A percentile compares a stretch with the other conserved stretches of the same genome.
Conservation (phyloP, 768 basidiomycete genomes). For the Polyporus arcularius region DNA sequence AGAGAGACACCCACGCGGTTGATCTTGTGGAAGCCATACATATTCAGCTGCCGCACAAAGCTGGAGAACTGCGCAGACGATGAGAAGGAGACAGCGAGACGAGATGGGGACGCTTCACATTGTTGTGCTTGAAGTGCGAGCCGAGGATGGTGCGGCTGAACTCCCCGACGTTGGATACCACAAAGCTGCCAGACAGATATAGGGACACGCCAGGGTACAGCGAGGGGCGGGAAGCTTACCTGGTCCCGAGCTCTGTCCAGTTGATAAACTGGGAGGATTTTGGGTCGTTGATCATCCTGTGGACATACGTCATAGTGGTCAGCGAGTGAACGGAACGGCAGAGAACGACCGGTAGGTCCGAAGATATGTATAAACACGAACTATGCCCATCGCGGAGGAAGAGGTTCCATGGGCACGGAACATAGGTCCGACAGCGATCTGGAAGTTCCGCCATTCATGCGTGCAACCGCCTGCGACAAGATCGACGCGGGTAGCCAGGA, state of each 20-base stretch:
- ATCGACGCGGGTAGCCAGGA: background rate
- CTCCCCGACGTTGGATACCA: slow-evolving; percentile 84
- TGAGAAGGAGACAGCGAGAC: slow-evolving; percentile 6
- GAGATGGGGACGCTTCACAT: slow-evolving; percentile 49
- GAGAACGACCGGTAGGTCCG: background rate
- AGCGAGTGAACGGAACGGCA: background rate
- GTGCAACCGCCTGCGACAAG: background rate
- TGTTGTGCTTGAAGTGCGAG: slow-evolving; percentile 89
- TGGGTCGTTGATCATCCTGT: slow-evolving; percentile 84
- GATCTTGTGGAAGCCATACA: slow-evolving; percentile 96
- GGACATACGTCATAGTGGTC: background rate
- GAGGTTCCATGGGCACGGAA: slow-evolving; percentile 1
- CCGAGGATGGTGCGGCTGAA: slow-evolving; percentile 85
- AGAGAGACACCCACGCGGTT: slow-evolving; percentile 56
- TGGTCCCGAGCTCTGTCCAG: slow-evolving; percentile 82
- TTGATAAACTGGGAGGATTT: slow-evolving; percentile 79
- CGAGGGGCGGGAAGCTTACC: slow-evolving; percentile 30
- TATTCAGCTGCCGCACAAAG: slow-evolving; percentile 93
- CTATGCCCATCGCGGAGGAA: slow-evolving; percentile 3
- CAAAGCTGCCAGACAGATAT: slow-evolving; percentile 50
- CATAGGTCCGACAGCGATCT: slow-evolving; percentile 1
- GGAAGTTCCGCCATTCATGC: background rate
- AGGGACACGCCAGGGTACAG: background rate
- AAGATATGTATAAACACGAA: background rate
- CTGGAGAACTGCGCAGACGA: slow-evolving; percentile 70